Percentiles rank a stretch among this genome's conserved stretches.
Conservation (phyloP, 345 rosid species). For the Durio zibethinus region DNA sequence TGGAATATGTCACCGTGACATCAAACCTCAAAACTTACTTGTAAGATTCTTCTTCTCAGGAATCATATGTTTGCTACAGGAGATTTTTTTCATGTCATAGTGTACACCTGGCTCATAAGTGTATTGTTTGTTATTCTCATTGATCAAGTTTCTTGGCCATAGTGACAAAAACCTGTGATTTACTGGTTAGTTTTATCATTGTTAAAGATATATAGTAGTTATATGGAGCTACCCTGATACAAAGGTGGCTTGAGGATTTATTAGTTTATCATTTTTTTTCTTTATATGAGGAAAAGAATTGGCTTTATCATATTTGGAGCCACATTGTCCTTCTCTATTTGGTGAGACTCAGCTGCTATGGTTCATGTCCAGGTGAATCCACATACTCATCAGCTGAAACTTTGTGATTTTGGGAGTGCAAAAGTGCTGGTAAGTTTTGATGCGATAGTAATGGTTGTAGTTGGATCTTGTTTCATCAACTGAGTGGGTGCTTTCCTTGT, state of each 20-base stretch:
- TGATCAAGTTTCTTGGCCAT: background rate
- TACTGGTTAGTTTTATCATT: background rate
- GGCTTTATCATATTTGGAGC: background rate
- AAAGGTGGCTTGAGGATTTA: background rate
- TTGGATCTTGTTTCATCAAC: conserved; percentile 2
- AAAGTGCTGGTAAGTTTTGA: conserved; percentile 67
- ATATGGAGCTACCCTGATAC: background rate
- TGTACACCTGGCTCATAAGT: background rate
- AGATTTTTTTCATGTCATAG: background rate
- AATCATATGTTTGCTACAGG: conserved; percentile 5
- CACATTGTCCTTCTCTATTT: background rate
- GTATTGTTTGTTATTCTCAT: background rate
- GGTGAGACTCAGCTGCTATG: conserved; percentile 3
- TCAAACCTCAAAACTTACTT: conserved; percentile 91
- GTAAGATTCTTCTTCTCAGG: conserved; percentile 34
- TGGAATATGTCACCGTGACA: conserved; percentile 96
- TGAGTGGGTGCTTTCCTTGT: conserved; percentile 9
- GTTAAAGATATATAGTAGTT: background rate
- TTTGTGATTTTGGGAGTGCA: conserved; percentile 97
- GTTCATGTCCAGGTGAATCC: conserved; percentile 67
- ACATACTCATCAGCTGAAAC: conserved; percentile 79
- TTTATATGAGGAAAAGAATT: background rate
- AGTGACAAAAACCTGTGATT: background rate
- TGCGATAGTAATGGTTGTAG: background rate
- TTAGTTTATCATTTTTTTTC: background rate